These are phyloP conservation scores for Jatropha podagrica DNA, from an alignment of 441 rosid genomes.

Conservation along the genomic window DNA sequence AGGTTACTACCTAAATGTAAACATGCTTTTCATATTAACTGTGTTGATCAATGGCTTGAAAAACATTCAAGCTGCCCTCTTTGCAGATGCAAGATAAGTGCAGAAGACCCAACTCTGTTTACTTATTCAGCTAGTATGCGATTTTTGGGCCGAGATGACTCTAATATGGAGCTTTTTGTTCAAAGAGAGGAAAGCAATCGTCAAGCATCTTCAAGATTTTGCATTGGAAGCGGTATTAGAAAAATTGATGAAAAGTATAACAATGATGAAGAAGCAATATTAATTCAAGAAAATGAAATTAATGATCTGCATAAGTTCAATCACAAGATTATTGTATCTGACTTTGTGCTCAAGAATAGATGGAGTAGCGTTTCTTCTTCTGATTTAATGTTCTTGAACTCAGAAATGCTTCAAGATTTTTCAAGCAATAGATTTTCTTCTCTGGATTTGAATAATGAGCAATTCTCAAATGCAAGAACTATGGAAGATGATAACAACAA, in stretches of 20 bases:
- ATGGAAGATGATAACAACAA: conserved; percentile 21
- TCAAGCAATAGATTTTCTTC: conserved; percentile 57
- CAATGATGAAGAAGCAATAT: conserved; percentile 35
- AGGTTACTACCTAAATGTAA: conserved; percentile 78
- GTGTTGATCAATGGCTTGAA: conserved; percentile 93
- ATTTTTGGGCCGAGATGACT: conserved; percentile 42
- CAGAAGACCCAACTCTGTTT: conserved; percentile 46
- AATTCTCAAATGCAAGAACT: not conserved
- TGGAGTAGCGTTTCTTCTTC: conserved; percentile 95
- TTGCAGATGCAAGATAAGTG: conserved; percentile 55
- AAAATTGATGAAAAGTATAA: conserved; percentile 34
- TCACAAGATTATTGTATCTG: conserved; percentile 68
- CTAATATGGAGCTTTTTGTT: conserved; percentile 62
- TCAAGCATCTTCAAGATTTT: conserved; percentile 55
- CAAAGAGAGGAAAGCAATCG: conserved; percentile 55
- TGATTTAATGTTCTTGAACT: conserved; percentile 70
- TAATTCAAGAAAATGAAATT: conserved; percentile 27
- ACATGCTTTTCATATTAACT: conserved; percentile 75
- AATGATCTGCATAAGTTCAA: conserved; percentile 53
- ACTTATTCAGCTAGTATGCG: conserved; percentile 57
- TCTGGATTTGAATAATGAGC: conserved; percentile 21
- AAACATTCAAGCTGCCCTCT: conserved; percentile 91
- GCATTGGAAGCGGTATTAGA: conserved; percentile 73
- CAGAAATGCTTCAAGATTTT: conserved; percentile 58
- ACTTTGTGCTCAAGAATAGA: conserved; percentile 60